Evolutionary conservation across 192 early-diverging fungal species (phyloP).

Genomic region (Rhizoclosmatium globosum): DNA sequence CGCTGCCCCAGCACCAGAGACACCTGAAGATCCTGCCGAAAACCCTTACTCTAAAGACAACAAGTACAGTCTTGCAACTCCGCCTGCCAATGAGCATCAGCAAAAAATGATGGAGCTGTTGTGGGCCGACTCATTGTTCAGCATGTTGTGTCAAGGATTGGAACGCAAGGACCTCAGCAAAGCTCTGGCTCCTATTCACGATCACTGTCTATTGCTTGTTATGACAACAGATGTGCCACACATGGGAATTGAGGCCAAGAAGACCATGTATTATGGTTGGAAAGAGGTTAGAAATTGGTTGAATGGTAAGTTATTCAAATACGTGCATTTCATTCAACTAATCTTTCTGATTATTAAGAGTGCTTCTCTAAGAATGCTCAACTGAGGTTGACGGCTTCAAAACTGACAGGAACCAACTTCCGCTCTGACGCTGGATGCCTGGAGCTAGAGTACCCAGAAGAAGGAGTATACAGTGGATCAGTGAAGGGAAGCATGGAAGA

Average conservation of each 20-base stretch:
- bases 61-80: not conserved
- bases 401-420: conserved; percentile 7
- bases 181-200: conserved; percentile 2
- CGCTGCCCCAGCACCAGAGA: not conserved
- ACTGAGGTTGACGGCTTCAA: conserved; percentile 1
- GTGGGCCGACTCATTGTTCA: conserved; percentile 6
- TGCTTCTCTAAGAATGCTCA: not conserved
- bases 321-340: not conserved
- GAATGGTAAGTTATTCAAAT: not conserved
- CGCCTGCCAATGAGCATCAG: not conserved
- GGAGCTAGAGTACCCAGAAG: not conserved
- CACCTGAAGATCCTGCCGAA: not conserved
- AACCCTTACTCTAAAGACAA: conserved; percentile 19
- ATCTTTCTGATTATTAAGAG: not conserved
- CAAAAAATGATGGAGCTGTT: not conserved
- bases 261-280: conserved; percentile 14
- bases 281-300: not conserved
- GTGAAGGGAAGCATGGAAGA: conserved; percentile 12
- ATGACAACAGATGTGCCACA: not conserved
- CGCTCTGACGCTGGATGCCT: not conserved
- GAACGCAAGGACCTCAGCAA: not conserved
- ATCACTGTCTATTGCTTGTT: conserved; percentile 19
- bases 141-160: not conserved
- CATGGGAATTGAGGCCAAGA: not conserved
- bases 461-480: conserved; percentile 11